phyloP scores from a whole-genome alignment of 2,329 filamentous ascomycete species.

The Clonostachys solani region DNA sequence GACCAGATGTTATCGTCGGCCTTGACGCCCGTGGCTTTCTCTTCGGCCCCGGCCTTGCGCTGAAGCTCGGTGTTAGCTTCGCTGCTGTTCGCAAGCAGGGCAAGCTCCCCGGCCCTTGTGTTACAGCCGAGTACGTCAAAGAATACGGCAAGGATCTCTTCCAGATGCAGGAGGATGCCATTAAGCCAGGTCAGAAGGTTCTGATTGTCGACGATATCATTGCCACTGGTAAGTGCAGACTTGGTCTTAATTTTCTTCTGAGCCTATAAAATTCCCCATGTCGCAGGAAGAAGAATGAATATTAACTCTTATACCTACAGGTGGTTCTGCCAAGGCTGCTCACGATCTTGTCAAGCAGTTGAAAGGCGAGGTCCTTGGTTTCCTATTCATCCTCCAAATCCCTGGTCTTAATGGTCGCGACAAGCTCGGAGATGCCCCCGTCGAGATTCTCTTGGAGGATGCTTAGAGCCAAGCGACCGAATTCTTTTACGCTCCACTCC shows the following conservation, averaged over 20 bases:
- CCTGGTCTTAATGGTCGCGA: constrained; percentile 88
- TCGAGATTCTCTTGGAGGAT: constrained; percentile 73
- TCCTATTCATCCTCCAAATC: constrained; percentile 93
- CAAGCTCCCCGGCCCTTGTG: constrained; percentile 87
- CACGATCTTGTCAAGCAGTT: constrained; percentile 82
- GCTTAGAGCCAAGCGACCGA: constrained; percentile 16
- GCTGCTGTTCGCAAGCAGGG: constrained; percentile 93
- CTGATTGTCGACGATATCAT: constrained; percentile 97
- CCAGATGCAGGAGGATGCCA: constrained; percentile 86
- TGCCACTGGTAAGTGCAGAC: constrained; percentile 72
- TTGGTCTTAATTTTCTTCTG: background rate
- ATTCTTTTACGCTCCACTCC: no score
- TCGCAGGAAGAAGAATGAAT: background rate
- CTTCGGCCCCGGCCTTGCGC: constrained; percentile 84
- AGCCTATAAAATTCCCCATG: background rate
- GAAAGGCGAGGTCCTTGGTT: constrained; percentile 81
- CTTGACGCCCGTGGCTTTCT: constrained; percentile 94
- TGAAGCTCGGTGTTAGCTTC: constrained; percentile 79
- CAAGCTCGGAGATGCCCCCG: constrained; percentile 75
- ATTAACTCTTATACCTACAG: constrained; percentile 37
- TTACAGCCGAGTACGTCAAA: constrained; percentile 85
- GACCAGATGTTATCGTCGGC: constrained; percentile 87
- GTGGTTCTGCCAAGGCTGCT: constrained; percentile 86
- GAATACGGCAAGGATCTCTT: constrained; percentile 96
- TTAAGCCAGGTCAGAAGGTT: constrained; percentile 83